Evolutionary conservation across 495 filamentous ascomycete species (phyloP).

Genomic region (Tuber magnatum): DNA sequence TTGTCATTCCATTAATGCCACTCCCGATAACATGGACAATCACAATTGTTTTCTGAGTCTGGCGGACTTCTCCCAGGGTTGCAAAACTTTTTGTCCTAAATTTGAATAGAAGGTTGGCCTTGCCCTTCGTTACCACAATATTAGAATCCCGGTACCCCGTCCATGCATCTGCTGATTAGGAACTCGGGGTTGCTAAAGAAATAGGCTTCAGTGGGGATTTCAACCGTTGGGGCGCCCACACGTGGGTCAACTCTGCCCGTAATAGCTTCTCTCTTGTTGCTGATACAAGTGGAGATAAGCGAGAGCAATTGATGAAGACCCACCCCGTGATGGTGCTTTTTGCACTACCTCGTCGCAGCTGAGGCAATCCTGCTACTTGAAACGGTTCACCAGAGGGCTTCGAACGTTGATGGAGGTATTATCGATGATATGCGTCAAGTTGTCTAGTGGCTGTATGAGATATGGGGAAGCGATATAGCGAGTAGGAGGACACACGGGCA

Average conservation of each 20-base stretch:
- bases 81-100: neutral
- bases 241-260: constrained; percentile 22
- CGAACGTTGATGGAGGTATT: neutral
- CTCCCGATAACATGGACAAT: neutral
- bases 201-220: constrained; percentile 12
- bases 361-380: constrained; percentile 54
- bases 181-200: constrained; percentile 13
- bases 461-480: neutral
- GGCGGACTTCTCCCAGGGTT: neutral
- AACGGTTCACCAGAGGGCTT: constrained; percentile 33
- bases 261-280: constrained; percentile 26
- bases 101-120: constrained; percentile 26
- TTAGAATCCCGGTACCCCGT: constrained; percentile 27
- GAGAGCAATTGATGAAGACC: constrained; percentile 1
- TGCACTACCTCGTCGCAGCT: constrained; percentile 58
- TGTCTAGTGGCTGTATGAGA: neutral
- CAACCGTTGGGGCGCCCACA: constrained; percentile 8
- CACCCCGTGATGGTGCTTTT: constrained; percentile 56
- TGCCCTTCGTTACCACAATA: constrained; percentile 31
- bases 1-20: neutral
- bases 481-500: neutral
- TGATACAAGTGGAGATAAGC: neutral
- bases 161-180: constrained; percentile 17
- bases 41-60: neutral
- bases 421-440: neutral